Evolutionary conservation across 2,329 filamentous ascomycete genomes (phyloP).

Genomic region (Curvularia verruculosa): DNA sequence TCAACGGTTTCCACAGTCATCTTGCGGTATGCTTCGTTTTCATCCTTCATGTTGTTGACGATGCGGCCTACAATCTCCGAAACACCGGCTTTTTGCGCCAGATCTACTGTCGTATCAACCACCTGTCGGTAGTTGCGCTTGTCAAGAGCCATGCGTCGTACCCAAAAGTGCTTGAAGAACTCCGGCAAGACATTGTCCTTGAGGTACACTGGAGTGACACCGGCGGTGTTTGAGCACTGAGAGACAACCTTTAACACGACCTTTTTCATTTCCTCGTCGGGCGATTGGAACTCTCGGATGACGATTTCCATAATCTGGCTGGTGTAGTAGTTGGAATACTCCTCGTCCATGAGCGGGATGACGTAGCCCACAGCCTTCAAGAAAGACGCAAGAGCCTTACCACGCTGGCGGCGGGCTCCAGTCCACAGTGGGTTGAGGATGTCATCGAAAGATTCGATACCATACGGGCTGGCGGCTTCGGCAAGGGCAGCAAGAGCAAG

Average conservation of each 20-base stretch:
- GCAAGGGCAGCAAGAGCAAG: constrained; percentile 93
- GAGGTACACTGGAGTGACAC: constrained; percentile 91
- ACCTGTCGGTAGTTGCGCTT: constrained; percentile 98
- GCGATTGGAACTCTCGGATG: constrained; percentile 91
- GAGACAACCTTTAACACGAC: constrained; percentile 97
- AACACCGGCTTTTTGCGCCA: constrained; percentile 97
- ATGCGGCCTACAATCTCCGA: constrained; percentile 93
- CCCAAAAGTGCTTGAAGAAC: constrained; percentile 99
- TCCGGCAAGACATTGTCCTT: constrained; percentile 95
- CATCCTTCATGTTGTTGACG: constrained; percentile 95
- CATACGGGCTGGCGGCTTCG: constrained; percentile 95
- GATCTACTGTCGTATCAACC: constrained; percentile 95
- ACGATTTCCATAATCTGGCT: constrained; percentile 99
- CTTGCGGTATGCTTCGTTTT: constrained; percentile 96
- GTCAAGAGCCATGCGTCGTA: constrained; percentile 93
- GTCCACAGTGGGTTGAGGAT: constrained; percentile 98
- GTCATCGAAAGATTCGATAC: constrained; percentile 98
- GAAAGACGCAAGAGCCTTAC: constrained; percentile 94
- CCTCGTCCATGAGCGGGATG: constrained; percentile 98
- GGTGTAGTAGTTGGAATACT: constrained; percentile 99
- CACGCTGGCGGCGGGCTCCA: constrained; percentile 91
- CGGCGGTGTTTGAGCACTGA: constrained; percentile 91
- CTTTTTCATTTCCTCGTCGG: constrained; percentile 99
- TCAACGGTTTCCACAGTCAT: constrained; percentile 99
- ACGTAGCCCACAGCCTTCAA: constrained; percentile 98